Evolutionary conservation across 495 filamentous ascomycete species (phyloP).

Genomic region (Neurospora sp.): DNA sequence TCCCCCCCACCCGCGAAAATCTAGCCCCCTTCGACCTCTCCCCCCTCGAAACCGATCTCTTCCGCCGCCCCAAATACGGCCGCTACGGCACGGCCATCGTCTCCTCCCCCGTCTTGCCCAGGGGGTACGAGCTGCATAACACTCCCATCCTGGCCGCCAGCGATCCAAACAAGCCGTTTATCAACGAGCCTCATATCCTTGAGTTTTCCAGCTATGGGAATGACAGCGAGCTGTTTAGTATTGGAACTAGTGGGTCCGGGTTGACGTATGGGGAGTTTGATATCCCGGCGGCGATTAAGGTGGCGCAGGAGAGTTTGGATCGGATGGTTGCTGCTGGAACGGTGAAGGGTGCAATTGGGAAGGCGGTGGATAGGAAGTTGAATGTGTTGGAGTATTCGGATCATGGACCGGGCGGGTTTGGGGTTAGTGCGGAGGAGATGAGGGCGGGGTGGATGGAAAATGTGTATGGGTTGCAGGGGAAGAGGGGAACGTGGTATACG

Average conservation of each 20-base stretch:
- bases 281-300: not conserved
- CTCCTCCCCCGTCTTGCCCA: constrained; percentile 7
- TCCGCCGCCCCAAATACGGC: constrained; percentile 22
- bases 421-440: constrained; percentile 22
- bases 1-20: constrained; percentile 23
- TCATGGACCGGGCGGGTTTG: constrained; percentile 26
- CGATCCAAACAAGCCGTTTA: not conserved
- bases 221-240: not conserved
- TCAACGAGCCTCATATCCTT: constrained; percentile 3
- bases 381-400: constrained; percentile 25
- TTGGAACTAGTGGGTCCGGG: constrained; percentile 1
- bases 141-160: constrained; percentile 2
- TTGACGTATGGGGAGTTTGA: constrained; percentile 3
- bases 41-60: constrained; percentile 14
- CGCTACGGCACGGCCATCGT: constrained; percentile 25
- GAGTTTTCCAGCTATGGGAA: not conserved
- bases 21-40: constrained; percentile 25
- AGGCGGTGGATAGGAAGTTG: not conserved
- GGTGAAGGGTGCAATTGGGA: not conserved
- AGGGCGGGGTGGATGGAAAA: constrained; percentile 26
- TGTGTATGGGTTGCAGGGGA: constrained; percentile 30
- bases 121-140: constrained; percentile 3
- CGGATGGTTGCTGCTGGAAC: constrained; percentile 4
- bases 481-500: constrained; percentile 33
- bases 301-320: constrained; percentile 4